phyloP scores from a whole-genome alignment of 805 yeast genomes.

The Alloascoidea africana region DNA sequence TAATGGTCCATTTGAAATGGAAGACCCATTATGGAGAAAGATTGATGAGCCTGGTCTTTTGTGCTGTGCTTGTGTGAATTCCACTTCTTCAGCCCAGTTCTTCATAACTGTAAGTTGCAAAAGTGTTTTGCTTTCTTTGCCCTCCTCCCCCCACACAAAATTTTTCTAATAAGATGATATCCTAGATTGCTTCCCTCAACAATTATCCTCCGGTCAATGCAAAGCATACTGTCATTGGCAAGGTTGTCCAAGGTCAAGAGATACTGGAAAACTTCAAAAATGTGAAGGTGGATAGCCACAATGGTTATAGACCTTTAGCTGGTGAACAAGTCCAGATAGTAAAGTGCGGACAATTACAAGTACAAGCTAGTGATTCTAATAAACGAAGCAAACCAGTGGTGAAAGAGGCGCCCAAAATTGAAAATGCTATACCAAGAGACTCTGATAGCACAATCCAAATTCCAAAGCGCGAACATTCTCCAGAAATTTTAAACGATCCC shows the following conservation, averaged over 20 bases:
- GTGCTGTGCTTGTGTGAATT: background rate
- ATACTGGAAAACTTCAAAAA: background rate
- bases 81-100: background rate
- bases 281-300: background rate
- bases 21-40: conserved; percentile 1
- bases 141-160: too few species aligned
- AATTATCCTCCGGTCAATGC: background rate
- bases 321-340: background rate
- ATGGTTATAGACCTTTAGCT: background rate
- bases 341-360: background rate
- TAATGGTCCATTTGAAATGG: background rate
- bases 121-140: background rate
- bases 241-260: background rate
- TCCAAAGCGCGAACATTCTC: too few species aligned
- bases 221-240: background rate
- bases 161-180: background rate
- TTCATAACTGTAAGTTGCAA: background rate
- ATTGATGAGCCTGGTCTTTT: background rate
- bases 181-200: background rate
- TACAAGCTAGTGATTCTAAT: background rate
- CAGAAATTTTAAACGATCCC: too few species aligned
- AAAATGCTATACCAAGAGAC: too few species aligned
- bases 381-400: background rate
- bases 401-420: background rate
- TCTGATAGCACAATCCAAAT: too few species aligned